These are phyloP conservation scores for Mycena rosella DNA, from an alignment of 768 basidiomycete species.

Conservation along the genomic window DNA sequence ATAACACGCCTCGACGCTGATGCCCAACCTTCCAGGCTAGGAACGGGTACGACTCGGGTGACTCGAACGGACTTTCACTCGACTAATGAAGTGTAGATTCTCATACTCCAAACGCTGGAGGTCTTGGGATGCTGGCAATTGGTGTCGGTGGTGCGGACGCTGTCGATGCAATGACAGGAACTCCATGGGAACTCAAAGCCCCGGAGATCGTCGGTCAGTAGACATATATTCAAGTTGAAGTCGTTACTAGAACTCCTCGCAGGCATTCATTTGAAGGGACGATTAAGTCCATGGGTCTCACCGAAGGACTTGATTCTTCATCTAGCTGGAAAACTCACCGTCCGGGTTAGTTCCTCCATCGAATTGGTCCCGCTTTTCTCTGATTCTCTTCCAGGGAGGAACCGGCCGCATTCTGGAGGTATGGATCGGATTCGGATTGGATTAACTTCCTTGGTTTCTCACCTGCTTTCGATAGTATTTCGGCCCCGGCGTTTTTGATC, in stretches of 20 bases:
- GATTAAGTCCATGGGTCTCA: conserved; percentile 91
- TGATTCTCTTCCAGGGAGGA: conserved; percentile 73
- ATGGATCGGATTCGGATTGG: not conserved
- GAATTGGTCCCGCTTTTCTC: not conserved
- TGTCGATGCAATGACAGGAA: conserved; percentile 97
- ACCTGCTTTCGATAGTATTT: conserved; percentile 67
- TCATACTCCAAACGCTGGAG: conserved; percentile 98
- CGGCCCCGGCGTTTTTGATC: conserved; percentile 88
- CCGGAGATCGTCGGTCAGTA: conserved; percentile 34
- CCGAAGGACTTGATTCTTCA: conserved; percentile 97
- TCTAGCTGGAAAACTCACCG: conserved; percentile 93
- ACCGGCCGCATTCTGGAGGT: conserved; percentile 92
- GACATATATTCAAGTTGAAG: not conserved
- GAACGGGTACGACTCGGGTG: conserved; percentile 68
- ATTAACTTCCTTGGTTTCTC: not conserved
- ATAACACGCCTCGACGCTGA: conserved; percentile 13
- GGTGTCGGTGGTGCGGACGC: conserved; percentile 99
- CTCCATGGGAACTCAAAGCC: conserved; percentile 94
- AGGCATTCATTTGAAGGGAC: conserved; percentile 92
- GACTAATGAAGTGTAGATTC: conserved; percentile 69
- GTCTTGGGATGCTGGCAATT: conserved; percentile 95
- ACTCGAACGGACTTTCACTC: not conserved
- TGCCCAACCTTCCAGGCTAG: conserved; percentile 65
- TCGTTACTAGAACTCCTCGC: conserved; percentile 12
- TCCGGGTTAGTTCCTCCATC: conserved; percentile 70